Conservation (phyloP, 345 rosid species). For the Hirschfeldia incana region DNA sequence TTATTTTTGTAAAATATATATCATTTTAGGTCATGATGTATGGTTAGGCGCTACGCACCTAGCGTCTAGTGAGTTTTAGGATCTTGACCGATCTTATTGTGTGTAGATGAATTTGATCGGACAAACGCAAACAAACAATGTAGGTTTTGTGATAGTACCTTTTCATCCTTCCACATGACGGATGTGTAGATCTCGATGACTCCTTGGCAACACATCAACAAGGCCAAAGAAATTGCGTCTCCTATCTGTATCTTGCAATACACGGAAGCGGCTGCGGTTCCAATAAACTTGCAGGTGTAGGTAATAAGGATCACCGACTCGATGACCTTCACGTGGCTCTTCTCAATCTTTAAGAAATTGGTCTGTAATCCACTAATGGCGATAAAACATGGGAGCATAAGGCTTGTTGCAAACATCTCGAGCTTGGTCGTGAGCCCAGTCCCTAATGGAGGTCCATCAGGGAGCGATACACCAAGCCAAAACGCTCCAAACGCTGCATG, state of each 20-base stretch:
- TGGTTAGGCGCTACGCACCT: no score
- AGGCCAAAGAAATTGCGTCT: constrained; percentile 36
- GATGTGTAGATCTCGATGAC: constrained; percentile 39
- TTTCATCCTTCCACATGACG: constrained; percentile 41
- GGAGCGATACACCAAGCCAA: constrained; percentile 41
- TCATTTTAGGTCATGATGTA: no score
- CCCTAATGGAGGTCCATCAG: constrained; percentile 43
- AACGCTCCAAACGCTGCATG: constrained; percentile 45
- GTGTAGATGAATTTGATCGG: neutral
- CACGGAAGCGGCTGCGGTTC: constrained; percentile 31
- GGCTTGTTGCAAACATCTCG: constrained; percentile 27
- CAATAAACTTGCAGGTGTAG: constrained; percentile 32
- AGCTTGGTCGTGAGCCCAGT: constrained; percentile 38
- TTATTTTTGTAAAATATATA: no score
- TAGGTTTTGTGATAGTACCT: constrained; percentile 16
- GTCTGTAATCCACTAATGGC: constrained; percentile 42
- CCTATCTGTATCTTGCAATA: constrained; percentile 27
- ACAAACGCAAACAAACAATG: neutral
- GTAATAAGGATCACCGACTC: constrained; percentile 30
- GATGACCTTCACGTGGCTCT: constrained; percentile 11
- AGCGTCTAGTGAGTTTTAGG: no score
- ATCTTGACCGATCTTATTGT: no score
- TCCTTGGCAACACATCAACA: constrained; percentile 45
- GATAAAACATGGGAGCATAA: constrained; percentile 39
- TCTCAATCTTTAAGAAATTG: constrained; percentile 24